These are phyloP conservation scores for Albophoma yamanashiensis DNA, from an alignment of 2,329 filamentous ascomycete species.

Conservation along the genomic window DNA sequence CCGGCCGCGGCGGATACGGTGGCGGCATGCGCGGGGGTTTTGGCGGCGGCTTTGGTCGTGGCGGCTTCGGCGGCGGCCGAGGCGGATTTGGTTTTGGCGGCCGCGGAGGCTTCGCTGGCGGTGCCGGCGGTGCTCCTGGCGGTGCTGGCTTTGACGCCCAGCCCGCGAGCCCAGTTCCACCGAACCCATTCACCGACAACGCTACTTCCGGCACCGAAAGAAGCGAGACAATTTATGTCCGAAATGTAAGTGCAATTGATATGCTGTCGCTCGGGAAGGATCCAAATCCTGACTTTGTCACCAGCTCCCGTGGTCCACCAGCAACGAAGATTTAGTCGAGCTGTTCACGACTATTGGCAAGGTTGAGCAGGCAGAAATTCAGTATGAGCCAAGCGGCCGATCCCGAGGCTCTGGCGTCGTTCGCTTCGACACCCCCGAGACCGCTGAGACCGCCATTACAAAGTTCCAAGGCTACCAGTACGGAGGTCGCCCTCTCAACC, in stretches of 20 bases:
- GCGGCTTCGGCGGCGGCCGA: conserved; percentile 25
- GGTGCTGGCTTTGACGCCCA: conserved; percentile 33
- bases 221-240: conserved; percentile 81
- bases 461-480: conserved; percentile 99
- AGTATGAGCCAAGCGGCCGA: conserved; percentile 93
- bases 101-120: conserved; percentile 37
- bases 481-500: conserved; percentile 82
- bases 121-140: conserved; percentile 14
- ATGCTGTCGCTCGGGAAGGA: neutral
- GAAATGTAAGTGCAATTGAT: conserved; percentile 62
- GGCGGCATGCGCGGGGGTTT: conserved; percentile 49
- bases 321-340: conserved; percentile 93
- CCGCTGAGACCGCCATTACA: conserved; percentile 85
- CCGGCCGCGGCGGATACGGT: conserved; percentile 48
- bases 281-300: conserved; percentile 10
- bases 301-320: conserved; percentile 95
- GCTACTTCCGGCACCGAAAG: conserved; percentile 80
- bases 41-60: conserved; percentile 43
- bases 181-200: conserved; percentile 90
- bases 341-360: conserved; percentile 97
- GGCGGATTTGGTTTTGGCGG: conserved; percentile 35
- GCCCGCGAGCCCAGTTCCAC: conserved; percentile 38
- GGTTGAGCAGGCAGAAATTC: conserved; percentile 97
- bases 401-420: conserved; percentile 96
- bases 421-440: conserved; percentile 72